Evolutionary conservation across 1,284 basidiomycete genomes (phyloP).

Genomic region (Pyrrhoderma noxium): DNA sequence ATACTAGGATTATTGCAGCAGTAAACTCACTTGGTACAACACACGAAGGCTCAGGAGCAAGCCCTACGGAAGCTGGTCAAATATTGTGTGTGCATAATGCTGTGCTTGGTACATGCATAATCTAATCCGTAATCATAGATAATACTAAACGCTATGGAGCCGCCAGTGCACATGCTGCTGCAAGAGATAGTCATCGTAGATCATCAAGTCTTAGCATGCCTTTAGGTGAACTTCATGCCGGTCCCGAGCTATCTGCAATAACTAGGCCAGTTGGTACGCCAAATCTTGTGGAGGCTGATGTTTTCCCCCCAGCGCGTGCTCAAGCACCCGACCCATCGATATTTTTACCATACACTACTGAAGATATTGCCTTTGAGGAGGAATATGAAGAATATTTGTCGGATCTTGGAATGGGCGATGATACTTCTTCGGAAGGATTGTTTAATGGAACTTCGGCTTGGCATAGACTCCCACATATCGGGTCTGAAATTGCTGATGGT

Average conservation of each 20-base stretch:
- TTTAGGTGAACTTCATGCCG: conserved; percentile 68
- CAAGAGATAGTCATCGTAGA: conserved; percentile 52
- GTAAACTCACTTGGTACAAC: not conserved
- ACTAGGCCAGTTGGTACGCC: conserved; percentile 71
- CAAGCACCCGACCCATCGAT: conserved; percentile 78
- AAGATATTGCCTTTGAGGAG: conserved; percentile 82
- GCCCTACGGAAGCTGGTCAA: conserved; percentile 92
- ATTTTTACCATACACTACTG: conserved; percentile 77
- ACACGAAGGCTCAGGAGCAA: conserved; percentile 84
- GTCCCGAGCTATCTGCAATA: conserved; percentile 64
- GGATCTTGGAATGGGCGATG: conserved; percentile 60
- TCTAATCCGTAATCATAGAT: conserved; percentile 37
- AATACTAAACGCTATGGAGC: conserved; percentile 77
- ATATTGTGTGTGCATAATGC: conserved; percentile 63
- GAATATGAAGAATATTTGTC: conserved; percentile 84
- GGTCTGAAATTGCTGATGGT: conserved; percentile 64
- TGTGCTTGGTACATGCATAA: not conserved
- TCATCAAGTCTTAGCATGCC: conserved; percentile 75
- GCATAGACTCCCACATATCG: conserved; percentile 65
- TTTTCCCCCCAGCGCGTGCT: conserved; percentile 76
- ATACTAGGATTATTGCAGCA: not conserved
- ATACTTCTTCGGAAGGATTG: conserved; percentile 28
- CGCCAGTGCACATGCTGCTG: conserved; percentile 46
- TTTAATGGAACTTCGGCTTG: conserved; percentile 61
- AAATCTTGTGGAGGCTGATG: conserved; percentile 68